Evolutionary conservation across 2,329 filamentous ascomycete species (phyloP), one percentile per base, ranked within the genome.

Genomic region (Immersiporthe knoxdaviesiana): DNA sequence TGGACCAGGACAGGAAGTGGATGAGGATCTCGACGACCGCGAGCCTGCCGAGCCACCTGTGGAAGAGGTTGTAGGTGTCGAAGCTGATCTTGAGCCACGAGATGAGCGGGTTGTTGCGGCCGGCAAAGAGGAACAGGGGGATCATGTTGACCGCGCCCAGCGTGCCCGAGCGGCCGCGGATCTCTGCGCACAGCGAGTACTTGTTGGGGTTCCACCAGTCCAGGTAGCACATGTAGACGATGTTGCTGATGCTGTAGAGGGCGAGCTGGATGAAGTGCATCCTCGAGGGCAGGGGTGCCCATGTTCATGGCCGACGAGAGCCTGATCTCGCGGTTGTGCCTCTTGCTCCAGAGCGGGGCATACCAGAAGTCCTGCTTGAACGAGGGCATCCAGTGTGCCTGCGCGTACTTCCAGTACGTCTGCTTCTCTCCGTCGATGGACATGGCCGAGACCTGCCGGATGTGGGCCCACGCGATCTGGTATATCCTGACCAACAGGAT

Each of bases 41-140:
- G 58, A 94, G 88, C 35, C 93, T 87, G 37, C 92, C 93, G 71
- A 93, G 87, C 92, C 92, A 97, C 72, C 93, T 88, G 79, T 97
- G 93, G 64, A 96, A 83, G 11, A 96, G 89, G 78, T 98, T 98
- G 85, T 97, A 98, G 0, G 94, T 97, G 79, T 98, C 96, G 81
- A 97, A 99, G 79, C 92, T 95, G 78, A 98, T 91, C 74, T 91
- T 88, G 68, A 98, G 85, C 44, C 97, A 79, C 3, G 84, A 79
- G 76, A 98, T 97, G 63, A 97, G 84, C 11, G 93, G 93, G 81
- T 98, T 99, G 83, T 98, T 98, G 77, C 96, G 91, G 47, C 93
- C 90, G 16, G 94, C 94, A 68, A 98, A 88, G 72, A 98, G 87
- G 75, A 98, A 87, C 39, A 97, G 88, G 6, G 96, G 94, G 41